These are phyloP conservation scores for Xylaria intraflava DNA, from an alignment of 495 filamentous ascomycete genomes.

Conservation along the genomic window DNA sequence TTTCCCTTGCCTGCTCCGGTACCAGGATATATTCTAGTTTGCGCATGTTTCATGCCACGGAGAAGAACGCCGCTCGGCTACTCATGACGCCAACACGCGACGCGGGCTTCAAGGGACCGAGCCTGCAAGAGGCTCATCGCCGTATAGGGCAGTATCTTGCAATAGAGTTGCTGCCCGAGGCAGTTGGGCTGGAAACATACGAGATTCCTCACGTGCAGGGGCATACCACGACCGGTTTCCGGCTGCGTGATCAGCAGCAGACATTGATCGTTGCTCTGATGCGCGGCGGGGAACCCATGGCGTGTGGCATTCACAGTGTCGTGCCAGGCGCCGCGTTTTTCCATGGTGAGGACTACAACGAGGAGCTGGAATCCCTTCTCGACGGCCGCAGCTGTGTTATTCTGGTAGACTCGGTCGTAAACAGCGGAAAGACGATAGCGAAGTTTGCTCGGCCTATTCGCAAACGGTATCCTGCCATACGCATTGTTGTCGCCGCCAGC, in stretches of 20 bases:
- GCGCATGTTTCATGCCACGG: constrained; percentile 36
- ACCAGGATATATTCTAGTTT: background rate
- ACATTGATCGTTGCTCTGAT: constrained; percentile 58
- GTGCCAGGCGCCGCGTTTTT: constrained; percentile 50
- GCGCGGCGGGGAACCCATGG: constrained; percentile 63
- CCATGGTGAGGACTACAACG: constrained; percentile 43
- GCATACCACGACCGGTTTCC: constrained; percentile 42
- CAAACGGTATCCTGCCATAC: constrained; percentile 29
- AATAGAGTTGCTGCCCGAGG: constrained; percentile 37
- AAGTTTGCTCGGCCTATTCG: constrained; percentile 51
- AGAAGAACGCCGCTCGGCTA: constrained; percentile 41
- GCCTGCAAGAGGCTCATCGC: constrained; percentile 46
- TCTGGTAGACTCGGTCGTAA: constrained; percentile 58
- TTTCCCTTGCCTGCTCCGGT: constrained; percentile 20
- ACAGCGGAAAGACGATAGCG: constrained; percentile 47
- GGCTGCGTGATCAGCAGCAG: constrained; percentile 41
- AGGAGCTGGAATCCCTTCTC: constrained; percentile 44
- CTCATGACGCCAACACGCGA: constrained; percentile 55
- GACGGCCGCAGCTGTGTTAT: constrained; percentile 37
- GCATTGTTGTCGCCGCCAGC: constrained; percentile 52
- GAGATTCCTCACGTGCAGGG: constrained; percentile 51
- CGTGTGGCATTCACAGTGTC: constrained; percentile 52
- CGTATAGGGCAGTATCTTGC: constrained; percentile 51
- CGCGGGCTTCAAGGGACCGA: constrained; percentile 37
- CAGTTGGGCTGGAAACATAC: constrained; percentile 50